Base-by-base conservation (phyloP, 2,329 filamentous ascomycete species). In the Elsinoe ampelina region DNA sequence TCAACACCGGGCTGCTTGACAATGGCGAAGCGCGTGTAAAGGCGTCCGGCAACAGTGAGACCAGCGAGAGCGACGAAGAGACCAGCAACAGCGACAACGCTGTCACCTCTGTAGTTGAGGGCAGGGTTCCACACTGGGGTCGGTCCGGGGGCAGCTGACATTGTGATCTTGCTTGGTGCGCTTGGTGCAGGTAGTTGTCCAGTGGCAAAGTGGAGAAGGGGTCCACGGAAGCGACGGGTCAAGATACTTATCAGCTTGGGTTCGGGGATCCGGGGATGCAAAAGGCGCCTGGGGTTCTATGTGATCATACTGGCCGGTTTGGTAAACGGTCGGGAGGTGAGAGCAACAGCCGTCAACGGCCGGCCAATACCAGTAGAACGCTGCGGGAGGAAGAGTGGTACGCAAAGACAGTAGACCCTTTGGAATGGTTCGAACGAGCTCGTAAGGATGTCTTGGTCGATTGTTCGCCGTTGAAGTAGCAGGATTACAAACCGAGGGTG, bases 341-440 rank as follows among this genome's bases (percentile, higher is more conserved):
- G 48, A 52, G 48, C 48, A 39, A 52, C 48, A 52, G 48, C 48
- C 34, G 48, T 39, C 48, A 52, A 38, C 48, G 48, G 48, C 19
- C 32, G 11, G 32, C 48, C 48, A 52, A 52, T 52, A 52, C 48
- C 48, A 34, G 32, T 52, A 52, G 19, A 26, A 39, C 32, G 19
- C 26, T 34, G 34, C 15, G 15, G 17, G 13, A 35, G 8, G 32
- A 26, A 35, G 34, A 35, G 30, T 34, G 45, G 45, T 36, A 50
- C 45, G 32, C 45, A 6, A 4, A 34, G 26, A 34, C 45, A 30
- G 32, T 50, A 30, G 48, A 52, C 48, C 48, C 48, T 52, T 30
- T 39, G 32, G 34, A 17, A 39, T 52, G 15, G 34, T 52, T 52
- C 48, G 32, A 22, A 15, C 48, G 48, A 19, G 13, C 32, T 52